Evolutionary conservation across 2,329 filamentous ascomycete species (phyloP).

Genomic region (Aspergillus quadricinctus): DNA sequence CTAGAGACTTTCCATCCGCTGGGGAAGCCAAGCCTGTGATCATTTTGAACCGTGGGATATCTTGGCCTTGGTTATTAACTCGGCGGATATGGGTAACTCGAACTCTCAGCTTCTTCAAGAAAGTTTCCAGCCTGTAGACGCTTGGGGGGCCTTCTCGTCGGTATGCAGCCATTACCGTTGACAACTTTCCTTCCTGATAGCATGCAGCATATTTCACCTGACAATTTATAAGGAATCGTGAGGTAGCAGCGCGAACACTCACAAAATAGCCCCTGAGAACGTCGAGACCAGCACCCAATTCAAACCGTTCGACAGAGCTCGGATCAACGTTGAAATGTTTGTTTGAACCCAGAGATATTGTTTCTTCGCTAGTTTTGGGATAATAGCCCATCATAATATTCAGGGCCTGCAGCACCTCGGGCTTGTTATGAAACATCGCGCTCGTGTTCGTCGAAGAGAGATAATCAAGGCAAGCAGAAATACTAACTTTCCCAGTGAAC

Average conservation of each 20-base stretch:
- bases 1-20: constrained; percentile 31
- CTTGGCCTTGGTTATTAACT: constrained; percentile 30
- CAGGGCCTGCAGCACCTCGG: constrained; percentile 52
- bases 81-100: constrained; percentile 36
- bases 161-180: constrained; percentile 32
- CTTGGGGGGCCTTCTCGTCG: constrained; percentile 18
- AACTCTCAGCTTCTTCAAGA: constrained; percentile 42
- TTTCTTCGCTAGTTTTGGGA: constrained; percentile 39
- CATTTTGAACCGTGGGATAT: constrained; percentile 39
- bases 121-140: constrained; percentile 22
- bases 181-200: constrained; percentile 47
- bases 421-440: constrained; percentile 40
- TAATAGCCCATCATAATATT: constrained; percentile 54
- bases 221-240: constrained; percentile 57
- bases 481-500: constrained; percentile 30
- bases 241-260: constrained; percentile 56
- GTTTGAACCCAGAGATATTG: constrained; percentile 49
- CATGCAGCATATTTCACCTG: constrained; percentile 60
- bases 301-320: constrained; percentile 25
- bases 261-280: constrained; percentile 60
- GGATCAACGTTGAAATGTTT: constrained; percentile 47
- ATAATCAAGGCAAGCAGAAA: constrained; percentile 44
- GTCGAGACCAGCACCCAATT: constrained; percentile 50
- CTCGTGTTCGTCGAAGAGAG: constrained; percentile 33
- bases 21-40: constrained; percentile 44